Base-by-base conservation (phyloP, 2,329 filamentous ascomycete species). In the Thielaviopsis punctulata region DNA sequence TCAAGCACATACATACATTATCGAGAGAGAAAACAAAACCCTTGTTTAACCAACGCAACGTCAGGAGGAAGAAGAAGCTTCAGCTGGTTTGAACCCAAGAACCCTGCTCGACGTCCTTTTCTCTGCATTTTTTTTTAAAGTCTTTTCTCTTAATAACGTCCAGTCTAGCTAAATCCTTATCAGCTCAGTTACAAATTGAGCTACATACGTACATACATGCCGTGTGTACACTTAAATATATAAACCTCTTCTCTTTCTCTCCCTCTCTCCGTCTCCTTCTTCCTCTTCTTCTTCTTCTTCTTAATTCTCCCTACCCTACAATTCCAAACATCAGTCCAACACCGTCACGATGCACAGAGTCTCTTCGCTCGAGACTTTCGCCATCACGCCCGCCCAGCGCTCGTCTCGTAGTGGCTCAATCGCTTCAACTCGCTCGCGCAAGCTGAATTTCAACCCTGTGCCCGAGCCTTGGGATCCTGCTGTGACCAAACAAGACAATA, bases 361-460 rank as follows among this genome's bases (percentile, higher is more conserved):
- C 25, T 66, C 66, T 19, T 75, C 73, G 48, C 66, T 77, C 56
- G 73, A 77, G 63, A 74, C 73, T 21, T 72, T 76, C 57, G 63
- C 70, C 52, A 65, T 64, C 53, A 53, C 67, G 23, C 63, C 64
- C n/a, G 56, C 59, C 30, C 68, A 69, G 27, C 62, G 62, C 27
- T 57, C 59, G 21, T 55, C 61, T 47, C 62, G 64, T 49, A 65
- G 70, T 43, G 66, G 64, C 45, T 70, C 70, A 10, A 69, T 70
- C 57, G 68, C 70, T 25, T 73, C 71, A 46, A 56, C 69, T 18
- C 69, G 72, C 25, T 66, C 70, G 10, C 67, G 69, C 48, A 72
- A 70, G 54, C 64, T 77, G 46, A 74, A 65, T 57, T 77, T 77
- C 61, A 77, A 75, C 59, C 73, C 73, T 7, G 61, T 77, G 19